phyloP scores from a whole-genome alignment of 2,329 filamentous ascomycete species.

The Helicocarpus griseus region DNA sequence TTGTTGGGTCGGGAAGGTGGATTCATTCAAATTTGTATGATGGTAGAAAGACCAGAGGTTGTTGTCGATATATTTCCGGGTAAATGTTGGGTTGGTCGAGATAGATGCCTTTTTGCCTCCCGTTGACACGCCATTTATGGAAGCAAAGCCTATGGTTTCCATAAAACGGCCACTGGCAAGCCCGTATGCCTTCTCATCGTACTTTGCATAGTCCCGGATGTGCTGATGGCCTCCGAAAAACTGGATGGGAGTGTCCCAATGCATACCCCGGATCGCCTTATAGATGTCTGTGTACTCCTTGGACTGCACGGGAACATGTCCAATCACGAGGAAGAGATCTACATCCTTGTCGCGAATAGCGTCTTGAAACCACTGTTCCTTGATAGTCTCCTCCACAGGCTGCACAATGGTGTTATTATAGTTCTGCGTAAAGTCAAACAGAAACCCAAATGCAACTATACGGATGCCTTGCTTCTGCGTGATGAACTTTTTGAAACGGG shows the following conservation, averaged over 20 bases:
- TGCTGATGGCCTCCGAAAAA: conserved; percentile 90
- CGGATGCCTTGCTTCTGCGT: conserved; percentile 81
- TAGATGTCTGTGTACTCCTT: conserved; percentile 69
- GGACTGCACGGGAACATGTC: conserved; percentile 76
- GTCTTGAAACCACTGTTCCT: conserved; percentile 79
- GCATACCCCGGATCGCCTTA: conserved; percentile 63
- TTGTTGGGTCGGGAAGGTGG: conserved; percentile 64
- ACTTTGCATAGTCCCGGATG: conserved; percentile 72
- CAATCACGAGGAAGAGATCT: conserved; percentile 77
- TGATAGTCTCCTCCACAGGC: conserved; percentile 66
- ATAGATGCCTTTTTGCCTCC: conserved; percentile 16
- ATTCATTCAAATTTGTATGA: conserved; percentile 63
- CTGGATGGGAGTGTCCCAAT: conserved; percentile 75
- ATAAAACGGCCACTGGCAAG: conserved; percentile 85
- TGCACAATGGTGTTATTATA: conserved; percentile 84
- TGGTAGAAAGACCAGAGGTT: conserved; percentile 77
- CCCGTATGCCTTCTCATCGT: conserved; percentile 67
- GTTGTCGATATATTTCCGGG: conserved; percentile 83
- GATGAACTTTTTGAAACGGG: conserved; percentile 76
- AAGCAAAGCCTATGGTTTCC: conserved; percentile 92
- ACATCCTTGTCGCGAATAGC: conserved; percentile 69
- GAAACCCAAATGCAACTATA: conserved; percentile 82
- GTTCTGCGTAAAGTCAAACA: conserved; percentile 88
- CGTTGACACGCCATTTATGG: conserved; percentile 57
- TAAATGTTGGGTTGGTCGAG: conserved; percentile 48